Evolutionary conservation across 2,329 filamentous ascomycete species (phyloP).

Genomic region (Colletotrichum australisinense): DNA sequence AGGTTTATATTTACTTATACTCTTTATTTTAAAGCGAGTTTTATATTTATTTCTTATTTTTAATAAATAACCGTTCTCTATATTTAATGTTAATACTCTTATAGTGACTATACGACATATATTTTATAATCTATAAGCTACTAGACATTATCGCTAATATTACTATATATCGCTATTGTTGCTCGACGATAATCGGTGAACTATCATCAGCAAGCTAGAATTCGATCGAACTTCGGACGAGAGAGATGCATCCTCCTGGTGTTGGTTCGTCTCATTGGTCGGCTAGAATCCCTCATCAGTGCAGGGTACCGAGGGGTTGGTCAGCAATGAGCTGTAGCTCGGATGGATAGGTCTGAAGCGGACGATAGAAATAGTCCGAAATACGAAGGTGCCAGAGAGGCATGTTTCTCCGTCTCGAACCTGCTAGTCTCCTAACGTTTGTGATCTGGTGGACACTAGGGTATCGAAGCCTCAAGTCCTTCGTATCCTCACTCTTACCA

Average conservation of each 20-base stretch:
- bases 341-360: not conserved
- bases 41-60: too few species aligned
- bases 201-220: too few species aligned
- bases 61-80: too few species aligned
- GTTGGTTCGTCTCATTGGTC: not conserved
- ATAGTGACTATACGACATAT: too few species aligned
- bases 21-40: too few species aligned
- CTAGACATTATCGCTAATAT: not conserved
- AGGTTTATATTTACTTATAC: too few species aligned
- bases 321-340: not conserved
- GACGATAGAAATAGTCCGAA: not conserved
- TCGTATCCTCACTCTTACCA: conserved; percentile 51
- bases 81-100: too few species aligned
- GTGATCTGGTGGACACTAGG: not conserved
- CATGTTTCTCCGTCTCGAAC: too few species aligned
- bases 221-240: not conserved
- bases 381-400: too few species aligned
- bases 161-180: not conserved
- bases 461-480: not conserved
- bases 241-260: not conserved
- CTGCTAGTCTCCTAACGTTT: too few species aligned
- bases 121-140: not conserved
- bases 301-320: not conserved
- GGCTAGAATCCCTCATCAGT: too few species aligned
- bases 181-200: fast-evolving